Evolutionary conservation across 768 basidiomycete genomes (phyloP).

Genomic region (Boletus rubescentipes): DNA sequence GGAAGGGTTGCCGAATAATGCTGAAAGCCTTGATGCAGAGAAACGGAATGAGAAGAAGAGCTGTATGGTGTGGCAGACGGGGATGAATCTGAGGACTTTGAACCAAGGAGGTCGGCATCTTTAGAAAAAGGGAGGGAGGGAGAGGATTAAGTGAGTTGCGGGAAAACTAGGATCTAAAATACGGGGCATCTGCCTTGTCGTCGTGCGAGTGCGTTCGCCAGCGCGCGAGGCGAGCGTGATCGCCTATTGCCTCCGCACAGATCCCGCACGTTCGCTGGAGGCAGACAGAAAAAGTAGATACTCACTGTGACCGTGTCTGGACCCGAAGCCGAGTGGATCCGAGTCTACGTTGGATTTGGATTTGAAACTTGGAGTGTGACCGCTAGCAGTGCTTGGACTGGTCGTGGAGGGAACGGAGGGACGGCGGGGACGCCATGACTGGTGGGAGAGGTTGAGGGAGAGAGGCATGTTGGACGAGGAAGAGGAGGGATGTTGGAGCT

Average conservation of each 20-base stretch:
- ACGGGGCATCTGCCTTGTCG: not conserved
- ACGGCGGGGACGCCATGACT: slow-evolving; percentile 24
- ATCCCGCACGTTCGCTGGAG: not conserved
- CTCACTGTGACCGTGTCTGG: slow-evolving; percentile 15
- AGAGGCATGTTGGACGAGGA: slow-evolving; percentile 16
- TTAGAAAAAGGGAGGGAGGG: not conserved
- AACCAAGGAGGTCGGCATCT: slow-evolving; percentile 21
- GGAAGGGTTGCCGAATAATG: slow-evolving; percentile 7
- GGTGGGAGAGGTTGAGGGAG: slow-evolving; percentile 12
- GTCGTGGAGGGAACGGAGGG: slow-evolving; percentile 15
- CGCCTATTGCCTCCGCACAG: not conserved
- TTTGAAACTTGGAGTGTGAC: not conserved
- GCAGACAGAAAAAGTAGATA: not conserved
- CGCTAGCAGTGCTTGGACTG: not conserved
- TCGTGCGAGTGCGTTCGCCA: slow-evolving; percentile 2
- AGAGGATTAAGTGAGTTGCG: slow-evolving; percentile 9
- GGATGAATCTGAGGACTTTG: slow-evolving; percentile 15
- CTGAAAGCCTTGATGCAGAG: slow-evolving; percentile 5
- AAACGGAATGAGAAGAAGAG: slow-evolving; percentile 7
- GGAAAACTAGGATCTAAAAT: not conserved
- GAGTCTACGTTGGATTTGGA: slow-evolving; percentile 19
- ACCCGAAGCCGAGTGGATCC: slow-evolving; percentile 1
- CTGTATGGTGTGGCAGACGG: slow-evolving; percentile 12
- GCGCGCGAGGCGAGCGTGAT: slow-evolving; percentile 1
- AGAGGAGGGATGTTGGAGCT: slow-evolving; percentile 13